Percentiles rank a stretch among this genome's conserved stretches.
phyloP scores from a whole-genome alignment of 2,329 filamentous ascomycete species.

The Fusarium avenaceum region DNA sequence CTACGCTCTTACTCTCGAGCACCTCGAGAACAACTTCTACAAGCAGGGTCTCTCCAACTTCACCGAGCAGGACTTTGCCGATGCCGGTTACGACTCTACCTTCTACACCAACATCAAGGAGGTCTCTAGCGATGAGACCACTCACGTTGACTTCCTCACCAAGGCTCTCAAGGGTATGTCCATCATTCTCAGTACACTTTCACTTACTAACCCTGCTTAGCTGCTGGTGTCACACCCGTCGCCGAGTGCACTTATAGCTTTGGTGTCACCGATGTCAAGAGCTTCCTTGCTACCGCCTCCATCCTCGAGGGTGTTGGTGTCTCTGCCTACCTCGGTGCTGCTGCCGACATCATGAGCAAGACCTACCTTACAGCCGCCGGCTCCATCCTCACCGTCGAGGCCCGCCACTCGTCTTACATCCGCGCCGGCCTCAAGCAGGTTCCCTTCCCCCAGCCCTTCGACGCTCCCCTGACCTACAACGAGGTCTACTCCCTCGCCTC shows the following conservation, averaged over 20 bases:
- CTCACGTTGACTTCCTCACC: conserved; percentile 40
- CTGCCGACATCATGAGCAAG: conserved; percentile 69
- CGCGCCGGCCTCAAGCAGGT: conserved; percentile 62
- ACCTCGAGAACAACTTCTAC: conserved; percentile 75
- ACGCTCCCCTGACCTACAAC: conserved; percentile 69
- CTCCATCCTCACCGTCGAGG: conserved; percentile 73
- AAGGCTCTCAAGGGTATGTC: conserved; percentile 37
- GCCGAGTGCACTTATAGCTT: conserved; percentile 70
- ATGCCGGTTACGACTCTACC: conserved; percentile 62
- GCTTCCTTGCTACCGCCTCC: conserved; percentile 71
- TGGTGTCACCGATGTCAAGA: conserved; percentile 68
- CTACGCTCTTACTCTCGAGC: conserved; percentile 66
- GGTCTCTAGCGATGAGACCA: conserved; percentile 66
- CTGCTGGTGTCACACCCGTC: conserved; percentile 64
- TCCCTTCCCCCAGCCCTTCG: conserved; percentile 72
- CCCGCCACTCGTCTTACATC: conserved; percentile 73
- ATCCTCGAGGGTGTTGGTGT: conserved; percentile 77
- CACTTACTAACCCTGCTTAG: conserved; percentile 27
- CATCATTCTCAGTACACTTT: fast-evolving
- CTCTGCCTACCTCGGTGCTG: conserved; percentile 73
- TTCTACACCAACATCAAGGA: conserved; percentile 71
- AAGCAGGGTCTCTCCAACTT: conserved; percentile 70
- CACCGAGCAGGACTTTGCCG: conserved; percentile 64
- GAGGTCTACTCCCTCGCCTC: conserved; percentile 75
- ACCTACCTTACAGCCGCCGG: conserved; percentile 71